Percentiles rank a stretch among this genome's conserved stretches.
These are phyloP conservation scores for Schizosaccharomyces japonicus DNA, from an alignment of 805 yeast species.

Conservation along the genomic window DNA sequence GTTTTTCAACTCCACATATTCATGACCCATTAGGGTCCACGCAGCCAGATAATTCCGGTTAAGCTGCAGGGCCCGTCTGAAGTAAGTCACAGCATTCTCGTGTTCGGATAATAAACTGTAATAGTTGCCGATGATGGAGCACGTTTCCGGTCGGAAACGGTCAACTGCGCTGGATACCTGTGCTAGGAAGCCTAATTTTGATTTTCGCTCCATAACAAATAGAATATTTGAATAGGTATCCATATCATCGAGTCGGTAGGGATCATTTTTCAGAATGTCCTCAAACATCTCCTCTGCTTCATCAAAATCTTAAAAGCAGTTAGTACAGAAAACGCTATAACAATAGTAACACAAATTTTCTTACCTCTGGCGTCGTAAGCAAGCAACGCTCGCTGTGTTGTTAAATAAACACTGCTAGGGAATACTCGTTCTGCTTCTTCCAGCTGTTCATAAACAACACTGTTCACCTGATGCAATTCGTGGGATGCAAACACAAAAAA, in stretches of 20 bases:
- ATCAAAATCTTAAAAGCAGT: constrained; percentile 48
- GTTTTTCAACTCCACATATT: constrained; percentile 83
- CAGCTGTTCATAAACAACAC: constrained; percentile 23
- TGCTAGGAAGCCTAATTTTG: constrained; percentile 67
- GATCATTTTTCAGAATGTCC: constrained; percentile 45
- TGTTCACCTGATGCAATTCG: constrained; percentile 52
- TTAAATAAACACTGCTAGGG: constrained; percentile 51
- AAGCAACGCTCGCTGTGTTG: constrained; percentile 60
- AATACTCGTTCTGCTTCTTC: constrained; percentile 28
- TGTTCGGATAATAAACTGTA: constrained; percentile 81
- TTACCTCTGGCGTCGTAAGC: constrained; percentile 32
- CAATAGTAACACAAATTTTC: not conserved
- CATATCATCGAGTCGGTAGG: constrained; percentile 68
- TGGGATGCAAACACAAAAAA: constrained; percentile 49
- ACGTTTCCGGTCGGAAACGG: constrained; percentile 75
- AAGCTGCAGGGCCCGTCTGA: constrained; percentile 64
- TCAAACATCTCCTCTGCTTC: constrained; percentile 66
- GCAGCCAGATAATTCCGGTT: constrained; percentile 67
- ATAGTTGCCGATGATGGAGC: constrained; percentile 68
- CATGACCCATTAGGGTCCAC: constrained; percentile 98
- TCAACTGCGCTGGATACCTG: constrained; percentile 66
- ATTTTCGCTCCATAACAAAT: constrained; percentile 73
- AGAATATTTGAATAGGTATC: constrained; percentile 86
- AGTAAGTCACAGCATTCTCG: constrained; percentile 81
- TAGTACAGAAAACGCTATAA: not conserved